Percentiles rank a stretch among this genome's conserved stretches.
Evolutionary conservation across 495 filamentous ascomycete species (phyloP).

Genomic region (Lentithecium fluviatile): DNA sequence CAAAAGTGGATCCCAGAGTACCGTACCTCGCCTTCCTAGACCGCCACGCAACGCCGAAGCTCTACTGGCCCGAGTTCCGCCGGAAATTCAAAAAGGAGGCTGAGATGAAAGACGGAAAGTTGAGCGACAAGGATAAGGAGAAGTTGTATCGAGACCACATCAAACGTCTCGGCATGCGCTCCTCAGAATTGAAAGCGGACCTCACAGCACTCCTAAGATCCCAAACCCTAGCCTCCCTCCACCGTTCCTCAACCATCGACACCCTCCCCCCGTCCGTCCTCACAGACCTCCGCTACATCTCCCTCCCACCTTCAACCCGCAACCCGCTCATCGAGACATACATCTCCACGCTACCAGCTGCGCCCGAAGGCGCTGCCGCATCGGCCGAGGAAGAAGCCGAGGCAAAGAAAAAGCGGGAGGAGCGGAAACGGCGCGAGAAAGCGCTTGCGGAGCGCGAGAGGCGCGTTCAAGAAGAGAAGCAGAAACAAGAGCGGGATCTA

Average conservation of each 20-base stretch:
- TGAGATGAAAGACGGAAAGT: conserved; percentile 71
- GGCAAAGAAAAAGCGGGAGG: conserved; percentile 56
- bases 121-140: conserved; percentile 85
- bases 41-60: conserved; percentile 76
- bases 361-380: conserved; percentile 55
- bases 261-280: conserved; percentile 68
- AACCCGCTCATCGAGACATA: conserved; percentile 74
- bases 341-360: conserved; percentile 67
- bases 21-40: conserved; percentile 81
- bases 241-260: conserved; percentile 61
- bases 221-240: conserved; percentile 61
- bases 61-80: conserved; percentile 97
- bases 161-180: conserved; percentile 69
- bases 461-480: conserved; percentile 72
- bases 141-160: conserved; percentile 89
- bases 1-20: conserved; percentile 81
- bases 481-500: conserved; percentile 63
- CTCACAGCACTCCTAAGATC: conserved; percentile 73
- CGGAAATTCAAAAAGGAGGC: conserved; percentile 81
- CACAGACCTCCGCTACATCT: conserved; percentile 76
- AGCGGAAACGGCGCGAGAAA: conserved; percentile 66
- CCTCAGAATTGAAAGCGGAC: conserved; percentile 73
- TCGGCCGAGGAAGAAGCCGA: conserved; percentile 61
- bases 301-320: conserved; percentile 65
- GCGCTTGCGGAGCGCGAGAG: conserved; percentile 74